Percentiles rank a stretch among this genome's conserved stretches.
These are phyloP conservation scores for Aspergillus fumigatiaffinis DNA, from an alignment of 2,329 filamentous ascomycete genomes.

Conservation along the genomic window DNA sequence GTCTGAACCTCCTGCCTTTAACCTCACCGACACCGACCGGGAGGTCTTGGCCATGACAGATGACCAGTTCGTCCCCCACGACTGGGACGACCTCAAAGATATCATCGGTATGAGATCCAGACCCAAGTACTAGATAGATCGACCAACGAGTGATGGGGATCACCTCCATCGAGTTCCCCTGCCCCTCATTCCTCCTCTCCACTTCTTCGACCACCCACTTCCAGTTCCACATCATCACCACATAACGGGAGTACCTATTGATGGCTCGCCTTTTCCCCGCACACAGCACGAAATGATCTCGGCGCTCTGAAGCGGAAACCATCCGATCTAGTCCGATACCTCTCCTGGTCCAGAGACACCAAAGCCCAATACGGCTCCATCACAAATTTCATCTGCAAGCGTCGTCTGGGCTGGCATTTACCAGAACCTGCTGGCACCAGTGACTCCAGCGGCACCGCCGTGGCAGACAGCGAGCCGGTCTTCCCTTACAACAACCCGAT, in stretches of 20 bases:
- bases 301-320: constrained; percentile 56
- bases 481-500: constrained; percentile 44
- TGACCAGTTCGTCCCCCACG: constrained; percentile 49
- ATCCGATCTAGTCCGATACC: constrained; percentile 55
- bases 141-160: not conserved
- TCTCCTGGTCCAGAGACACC: constrained; percentile 54
- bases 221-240: not conserved
- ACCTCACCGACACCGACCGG: constrained; percentile 48
- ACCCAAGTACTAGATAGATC: not conserved
- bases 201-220: not conserved
- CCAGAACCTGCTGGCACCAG: constrained; percentile 20
- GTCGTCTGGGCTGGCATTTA: constrained; percentile 52
- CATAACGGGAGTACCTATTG: not conserved
- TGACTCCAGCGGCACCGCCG: constrained; percentile 9
- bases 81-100: constrained; percentile 50
- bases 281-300: constrained; percentile 48
- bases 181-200: constrained; percentile 1
- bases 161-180: constrained; percentile 1
- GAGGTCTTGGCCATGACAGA: constrained; percentile 49
- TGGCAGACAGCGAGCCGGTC: constrained; percentile 25
- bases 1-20: constrained; percentile 36
- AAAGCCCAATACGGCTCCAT: constrained; percentile 55
- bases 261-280: constrained; percentile 4
- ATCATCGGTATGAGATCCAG: constrained; percentile 46
- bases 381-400: constrained; percentile 53